A percentile compares a stretch with the other conserved stretches of the same genome.
phyloP scores from a whole-genome alignment of 441 rosid species.

The Corymbia calophylla region DNA sequence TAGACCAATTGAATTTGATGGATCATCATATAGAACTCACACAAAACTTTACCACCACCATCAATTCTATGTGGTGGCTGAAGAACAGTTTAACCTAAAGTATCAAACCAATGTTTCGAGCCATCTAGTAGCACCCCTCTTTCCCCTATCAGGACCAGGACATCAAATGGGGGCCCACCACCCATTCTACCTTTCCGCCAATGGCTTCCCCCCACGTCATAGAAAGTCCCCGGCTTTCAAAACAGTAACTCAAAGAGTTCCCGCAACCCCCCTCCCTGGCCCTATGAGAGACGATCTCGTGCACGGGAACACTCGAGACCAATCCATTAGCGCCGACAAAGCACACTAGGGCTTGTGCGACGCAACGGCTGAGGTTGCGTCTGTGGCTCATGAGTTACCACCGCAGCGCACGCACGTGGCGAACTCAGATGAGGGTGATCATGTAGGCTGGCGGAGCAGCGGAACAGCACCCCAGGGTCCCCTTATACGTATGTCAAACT shows the following conservation, averaged over 20 bases:
- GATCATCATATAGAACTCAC: no score
- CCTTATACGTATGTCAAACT: no score
- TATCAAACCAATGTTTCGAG: no score
- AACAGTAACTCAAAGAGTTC: neutral
- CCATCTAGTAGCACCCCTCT: no score
- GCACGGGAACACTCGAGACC: neutral
- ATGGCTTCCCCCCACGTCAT: neutral
- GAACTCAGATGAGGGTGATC: rapidly evolving
- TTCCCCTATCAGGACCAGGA: no score
- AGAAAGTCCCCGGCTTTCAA: neutral
- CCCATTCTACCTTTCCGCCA: neutral
- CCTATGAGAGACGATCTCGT: neutral
- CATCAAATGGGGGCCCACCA: neutral
- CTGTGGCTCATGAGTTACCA: no score
- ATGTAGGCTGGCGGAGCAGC: neutral
- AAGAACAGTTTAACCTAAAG: no score
- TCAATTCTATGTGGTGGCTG: no score
- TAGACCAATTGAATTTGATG: no score
- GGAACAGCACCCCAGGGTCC: neutral
- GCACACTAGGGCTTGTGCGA: rapidly evolving
- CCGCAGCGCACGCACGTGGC: rapidly evolving
- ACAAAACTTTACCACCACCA: no score
- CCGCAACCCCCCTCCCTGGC: no score
- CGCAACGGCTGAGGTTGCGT: neutral
- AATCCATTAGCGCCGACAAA: rapidly evolving